Evolutionary conservation across 139 green algal species (phyloP), one percentile per base, ranked within the genome.

Genomic region (Pseudopediastrum boryanum): DNA sequence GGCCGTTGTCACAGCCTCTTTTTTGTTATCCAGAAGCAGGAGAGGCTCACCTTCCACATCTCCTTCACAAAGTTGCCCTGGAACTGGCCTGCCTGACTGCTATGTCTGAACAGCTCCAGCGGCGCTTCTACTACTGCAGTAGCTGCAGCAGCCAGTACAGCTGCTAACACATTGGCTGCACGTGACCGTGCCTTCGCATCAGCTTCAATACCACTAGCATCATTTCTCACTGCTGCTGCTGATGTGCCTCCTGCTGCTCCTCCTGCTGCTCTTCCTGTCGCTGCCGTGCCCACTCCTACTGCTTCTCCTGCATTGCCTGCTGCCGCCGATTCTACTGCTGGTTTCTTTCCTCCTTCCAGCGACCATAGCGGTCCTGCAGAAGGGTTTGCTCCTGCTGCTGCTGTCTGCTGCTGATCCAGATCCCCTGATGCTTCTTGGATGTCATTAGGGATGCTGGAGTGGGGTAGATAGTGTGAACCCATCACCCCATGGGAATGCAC

Each of bases 101-200:
- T 79, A 46, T 90, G 80, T 71, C 85, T 83, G 68, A 88, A 89
- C 59, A 81, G 64, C 61, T 92, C 87, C 43, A 91, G 58, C 4
- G 87, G 87, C 5, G 64, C 64, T 65, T 82, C 75, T 13, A 82
- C 54, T 29, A 82, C 8, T 19, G 75, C 75, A 29, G 75, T 82
- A 7, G 66, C 31, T 10, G 51, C 64, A 9, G 75, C 75, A 10
- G 75, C 56, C 13, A 75, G 58, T n/a, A 76, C 64, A 27, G 75
- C 64, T 33, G 61, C 31, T 13, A 27, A 27, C 27, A 69, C 31
- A 31, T 62, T 75, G 27, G 63, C 27, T 7, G 44, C 31, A 19
- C n/a, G 8, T 31, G 67, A 62, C n/a, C 10, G n/a, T 9, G 21
- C 21, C 67, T 23, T 29, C 31, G 44, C 67, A 36, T 27, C 67